Evolutionary conservation across 1,139 yeast species (phyloP).

Genomic region (Suhomyces maxii): DNA sequence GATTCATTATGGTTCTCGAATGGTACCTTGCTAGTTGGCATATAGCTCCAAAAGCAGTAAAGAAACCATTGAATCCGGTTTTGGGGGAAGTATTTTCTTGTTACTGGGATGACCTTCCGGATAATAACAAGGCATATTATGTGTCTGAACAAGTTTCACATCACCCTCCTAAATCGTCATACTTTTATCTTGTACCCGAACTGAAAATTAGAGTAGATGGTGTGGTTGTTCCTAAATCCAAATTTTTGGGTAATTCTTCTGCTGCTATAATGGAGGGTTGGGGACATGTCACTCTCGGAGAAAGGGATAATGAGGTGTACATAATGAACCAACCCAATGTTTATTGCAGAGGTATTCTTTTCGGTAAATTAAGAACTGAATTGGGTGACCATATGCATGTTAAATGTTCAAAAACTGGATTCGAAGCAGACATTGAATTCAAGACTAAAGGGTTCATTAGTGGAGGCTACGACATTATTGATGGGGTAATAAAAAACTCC

Average conservation of each 20-base stretch:
- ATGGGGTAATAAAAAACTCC: too few species aligned
- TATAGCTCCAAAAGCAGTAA: conserved; percentile 96
- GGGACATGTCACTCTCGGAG: conserved; percentile 70
- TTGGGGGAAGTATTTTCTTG: conserved; percentile 87
- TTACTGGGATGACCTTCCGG: conserved; percentile 85
- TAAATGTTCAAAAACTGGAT: conserved; percentile 59
- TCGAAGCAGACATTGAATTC: conserved; percentile 83
- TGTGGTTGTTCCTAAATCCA: conserved; percentile 79
- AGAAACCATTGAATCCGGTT: conserved; percentile 93
- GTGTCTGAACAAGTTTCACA: conserved; percentile 94
- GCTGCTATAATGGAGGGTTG: conserved; percentile 97
- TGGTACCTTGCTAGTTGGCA: conserved; percentile 98
- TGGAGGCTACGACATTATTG: too few species aligned
- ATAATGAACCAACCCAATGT: conserved; percentile 90
- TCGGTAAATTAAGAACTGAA: conserved; percentile 87
- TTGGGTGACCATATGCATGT: conserved; percentile 87
- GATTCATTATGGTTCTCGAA: conserved; percentile 72
- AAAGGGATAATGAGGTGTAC: conserved; percentile 57
- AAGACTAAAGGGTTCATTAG: conserved; percentile 92
- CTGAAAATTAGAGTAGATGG: conserved; percentile 86
- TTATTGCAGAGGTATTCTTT: conserved; percentile 90
- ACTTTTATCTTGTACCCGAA: conserved; percentile 84
- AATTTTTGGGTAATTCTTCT: conserved; percentile 90
- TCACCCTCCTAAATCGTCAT: conserved; percentile 97
- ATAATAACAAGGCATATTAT: conserved; percentile 68